Conservation (phyloP, 306 rosid genomes). For the Casuarina glauca region DNA sequence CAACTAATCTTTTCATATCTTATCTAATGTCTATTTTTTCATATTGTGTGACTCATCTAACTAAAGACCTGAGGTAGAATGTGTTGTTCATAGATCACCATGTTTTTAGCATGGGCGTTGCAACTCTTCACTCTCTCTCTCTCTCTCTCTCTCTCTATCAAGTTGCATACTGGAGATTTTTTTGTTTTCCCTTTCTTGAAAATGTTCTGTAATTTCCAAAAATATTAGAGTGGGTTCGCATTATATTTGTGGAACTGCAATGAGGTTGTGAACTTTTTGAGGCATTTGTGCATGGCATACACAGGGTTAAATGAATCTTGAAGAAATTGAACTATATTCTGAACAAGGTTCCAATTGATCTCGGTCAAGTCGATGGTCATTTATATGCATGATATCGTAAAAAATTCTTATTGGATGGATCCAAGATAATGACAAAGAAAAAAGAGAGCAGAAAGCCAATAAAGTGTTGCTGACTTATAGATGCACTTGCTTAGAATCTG, state of each 20-base stretch:
- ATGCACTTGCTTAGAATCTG: neutral
- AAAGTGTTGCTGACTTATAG: slow-evolving; percentile 1
- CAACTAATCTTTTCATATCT: too few species aligned
- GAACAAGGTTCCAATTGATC: neutral
- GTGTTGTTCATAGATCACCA: neutral
- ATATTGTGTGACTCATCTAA: too few species aligned
- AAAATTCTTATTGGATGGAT: neutral
- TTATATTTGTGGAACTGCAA: neutral
- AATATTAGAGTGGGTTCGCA: neutral
- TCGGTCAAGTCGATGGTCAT: neutral
- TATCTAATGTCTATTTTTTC: too few species aligned
- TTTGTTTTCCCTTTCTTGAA: too few species aligned
- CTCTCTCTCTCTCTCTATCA: neutral
- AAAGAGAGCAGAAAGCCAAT: neutral
- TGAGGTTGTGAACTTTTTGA: neutral
- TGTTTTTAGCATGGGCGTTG: neutral
- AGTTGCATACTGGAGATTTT: neutral
- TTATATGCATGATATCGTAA: neutral
- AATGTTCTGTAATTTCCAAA: neutral
- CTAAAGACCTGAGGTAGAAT: neutral
- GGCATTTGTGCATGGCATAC: neutral
- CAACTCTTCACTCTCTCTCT: neutral
- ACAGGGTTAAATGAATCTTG: neutral
- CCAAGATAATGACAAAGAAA: neutral
- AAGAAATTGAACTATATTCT: neutral